Conservation (phyloP, 352 stramenopile genomes). For the Pythium myriotylum region DNA sequence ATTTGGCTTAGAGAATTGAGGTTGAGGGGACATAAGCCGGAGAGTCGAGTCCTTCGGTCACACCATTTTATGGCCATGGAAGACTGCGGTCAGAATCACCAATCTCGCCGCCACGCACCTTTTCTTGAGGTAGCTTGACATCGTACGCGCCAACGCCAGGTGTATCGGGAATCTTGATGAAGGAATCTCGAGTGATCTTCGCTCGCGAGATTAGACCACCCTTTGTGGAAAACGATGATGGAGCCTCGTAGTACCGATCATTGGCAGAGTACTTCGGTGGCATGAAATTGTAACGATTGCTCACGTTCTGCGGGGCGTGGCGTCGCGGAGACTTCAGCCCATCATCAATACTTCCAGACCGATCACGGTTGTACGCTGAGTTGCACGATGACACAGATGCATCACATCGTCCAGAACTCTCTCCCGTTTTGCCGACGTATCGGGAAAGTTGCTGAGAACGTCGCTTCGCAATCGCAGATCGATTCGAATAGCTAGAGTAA, state of each 20-base stretch:
- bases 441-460: slow-evolving; percentile 31
- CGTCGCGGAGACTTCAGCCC: slow-evolving; percentile 27
- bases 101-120: slow-evolving; percentile 45
- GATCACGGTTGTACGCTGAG: slow-evolving; percentile 30
- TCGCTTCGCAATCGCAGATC: slow-evolving; percentile 27
- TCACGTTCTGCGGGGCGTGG: slow-evolving; percentile 26
- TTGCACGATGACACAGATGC: slow-evolving; percentile 37
- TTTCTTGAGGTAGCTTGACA: slow-evolving; percentile 40
- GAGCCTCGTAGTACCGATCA: slow-evolving; percentile 34
- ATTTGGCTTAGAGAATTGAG: slow-evolving; percentile 16
- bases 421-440: slow-evolving; percentile 25
- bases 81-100: slow-evolving; percentile 45
- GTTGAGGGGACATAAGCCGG: too few species aligned
- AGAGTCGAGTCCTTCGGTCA: too few species aligned
- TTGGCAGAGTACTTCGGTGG: slow-evolving; percentile 30
- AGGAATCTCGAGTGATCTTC: slow-evolving; percentile 42
- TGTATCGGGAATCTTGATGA: slow-evolving; percentile 40
- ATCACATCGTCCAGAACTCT: slow-evolving; percentile 25
- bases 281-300: slow-evolving; percentile 40
- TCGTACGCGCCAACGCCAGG: slow-evolving; percentile 48
- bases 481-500: slow-evolving; percentile 37
- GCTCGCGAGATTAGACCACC: slow-evolving; percentile 41
- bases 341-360: slow-evolving; percentile 21
- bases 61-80: slow-evolving; percentile 36
- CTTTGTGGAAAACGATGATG: slow-evolving; percentile 48